phyloP scores from a whole-genome alignment of 2,329 filamentous ascomycete genomes.

The Fusarium virguliforme region DNA sequence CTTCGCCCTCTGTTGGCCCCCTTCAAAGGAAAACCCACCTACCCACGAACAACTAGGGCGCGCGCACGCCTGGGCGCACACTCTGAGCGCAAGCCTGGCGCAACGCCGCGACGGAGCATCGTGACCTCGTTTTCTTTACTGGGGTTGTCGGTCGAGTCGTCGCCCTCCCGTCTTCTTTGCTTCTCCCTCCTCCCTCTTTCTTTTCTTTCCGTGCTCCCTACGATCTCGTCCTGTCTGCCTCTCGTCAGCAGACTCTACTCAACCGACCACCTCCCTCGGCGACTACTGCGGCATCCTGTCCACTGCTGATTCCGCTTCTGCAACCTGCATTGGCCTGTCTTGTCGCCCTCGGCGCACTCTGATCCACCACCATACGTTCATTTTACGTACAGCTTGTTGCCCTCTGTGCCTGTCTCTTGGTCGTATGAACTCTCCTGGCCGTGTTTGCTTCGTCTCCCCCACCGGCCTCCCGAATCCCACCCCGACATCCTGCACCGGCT shows the following conservation, averaged over 20 bases:
- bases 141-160: slow-evolving; percentile 41
- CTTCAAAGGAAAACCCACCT: slow-evolving; percentile 39
- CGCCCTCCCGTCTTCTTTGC: slow-evolving; percentile 28
- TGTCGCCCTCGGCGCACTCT: slow-evolving; percentile 43
- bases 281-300: slow-evolving; percentile 44
- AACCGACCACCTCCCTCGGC: slow-evolving; percentile 21
- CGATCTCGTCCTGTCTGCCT: slow-evolving; percentile 28
- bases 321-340: slow-evolving; percentile 53
- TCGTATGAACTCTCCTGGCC: slow-evolving; percentile 42
- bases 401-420: slow-evolving; percentile 37
- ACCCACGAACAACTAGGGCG: slow-evolving; percentile 47
- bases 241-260: slow-evolving; percentile 14
- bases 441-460: slow-evolving; percentile 41
- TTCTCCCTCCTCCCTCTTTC: slow-evolving; percentile 27
- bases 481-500: slow-evolving; percentile 50
- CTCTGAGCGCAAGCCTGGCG: slow-evolving; percentile 46
- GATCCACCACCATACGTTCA: slow-evolving; percentile 55
- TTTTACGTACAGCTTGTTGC: slow-evolving; percentile 56
- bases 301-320: slow-evolving; percentile 44
- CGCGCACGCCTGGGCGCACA: slow-evolving; percentile 33
- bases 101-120: slow-evolving; percentile 52
- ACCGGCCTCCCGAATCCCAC: slow-evolving; percentile 45
- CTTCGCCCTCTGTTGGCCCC: slow-evolving; percentile 41
- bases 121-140: slow-evolving; percentile 49
- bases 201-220: slow-evolving; percentile 25